These are phyloP conservation scores for Neonectria faginata DNA, from an alignment of 2,329 filamentous ascomycete species.

Conservation along the genomic window DNA sequence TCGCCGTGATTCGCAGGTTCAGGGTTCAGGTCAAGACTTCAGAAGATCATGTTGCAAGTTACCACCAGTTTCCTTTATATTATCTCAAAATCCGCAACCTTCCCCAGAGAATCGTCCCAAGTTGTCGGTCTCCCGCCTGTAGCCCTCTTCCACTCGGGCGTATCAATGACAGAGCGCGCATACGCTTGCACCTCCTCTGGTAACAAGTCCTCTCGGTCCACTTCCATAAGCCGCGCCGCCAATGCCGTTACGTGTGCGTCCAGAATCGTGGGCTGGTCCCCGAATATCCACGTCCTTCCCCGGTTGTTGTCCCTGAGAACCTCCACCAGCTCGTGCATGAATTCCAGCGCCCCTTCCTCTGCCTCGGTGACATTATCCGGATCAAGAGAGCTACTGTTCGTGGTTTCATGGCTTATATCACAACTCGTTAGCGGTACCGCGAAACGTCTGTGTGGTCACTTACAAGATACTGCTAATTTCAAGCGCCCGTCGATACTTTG, in stretches of 20 bases:
- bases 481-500: conserved; percentile 44
- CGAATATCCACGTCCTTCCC: conserved; percentile 45
- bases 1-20: neutral
- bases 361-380: conserved; percentile 41
- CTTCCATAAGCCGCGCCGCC: conserved; percentile 41
- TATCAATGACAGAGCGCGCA: conserved; percentile 33
- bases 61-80: conserved; percentile 23
- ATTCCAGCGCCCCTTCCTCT: conserved; percentile 38
- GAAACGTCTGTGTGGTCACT: conserved; percentile 25
- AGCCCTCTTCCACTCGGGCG: conserved; percentile 44
- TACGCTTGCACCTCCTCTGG: conserved; percentile 39
- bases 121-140: conserved; percentile 44
- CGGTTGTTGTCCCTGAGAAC: conserved; percentile 30
- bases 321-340: conserved; percentile 40
- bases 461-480: conserved; percentile 50
- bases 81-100: conserved; percentile 35
- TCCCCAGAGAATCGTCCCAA: conserved; percentile 39
- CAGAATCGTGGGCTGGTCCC: conserved; percentile 45
- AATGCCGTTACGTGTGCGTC: conserved; percentile 45
- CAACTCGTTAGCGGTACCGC: conserved; percentile 6
- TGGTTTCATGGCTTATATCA: conserved; percentile 45
- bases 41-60: neutral
- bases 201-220: conserved; percentile 41
- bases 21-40: too few relatives aligned
- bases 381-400: conserved; percentile 40